Base-by-base conservation (phyloP, 305 asterid species). In the Fraxinus xanthoxyloides region DNA sequence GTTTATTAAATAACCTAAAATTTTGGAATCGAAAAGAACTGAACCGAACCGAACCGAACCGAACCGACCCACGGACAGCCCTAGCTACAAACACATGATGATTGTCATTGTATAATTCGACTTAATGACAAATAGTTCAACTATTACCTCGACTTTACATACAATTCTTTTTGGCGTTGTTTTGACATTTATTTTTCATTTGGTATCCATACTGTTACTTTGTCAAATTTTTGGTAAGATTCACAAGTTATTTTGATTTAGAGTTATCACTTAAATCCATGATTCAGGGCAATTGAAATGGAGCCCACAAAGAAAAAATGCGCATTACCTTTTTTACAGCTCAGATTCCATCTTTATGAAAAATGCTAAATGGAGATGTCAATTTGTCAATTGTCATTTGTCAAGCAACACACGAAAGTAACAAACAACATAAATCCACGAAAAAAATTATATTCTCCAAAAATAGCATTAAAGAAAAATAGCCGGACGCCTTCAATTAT, bases 401-500 rank as follows among this genome's bases (percentile, higher is more conserved):
- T 34, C 51, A 19, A 24, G 10, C 31, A 34, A 32, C 76, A 72
- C 28, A 32, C 48, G 48, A 32, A 32, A 72, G 7, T 34, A 72
- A 34, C 51, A 72, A 34, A 72, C 76, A 32, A 32, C 76, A 6
- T n/a, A 34, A 72, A n/a, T 72, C 51, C 77, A 34, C 26, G 24
- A 72, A 72, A 7, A 72, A 72, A 72, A 32, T n/a, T 34, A 34
- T 72, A n/a, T 72, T 72, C 76, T 72, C 30, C 28, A 7, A 34
- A 34, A 34, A 34, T 34, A 72, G 51, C 46, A 32, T 32, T 72
- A 17, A 72, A 72, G 30, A 72, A 70, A 72, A 72, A 32, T 72
- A 72, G 77, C 51, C 77, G 76, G 76, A 72, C 51, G 28, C 77
- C 28, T 69, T 72, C 51, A 34, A 72, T 72, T 34, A 72, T 67